Evolutionary conservation across 2,329 filamentous ascomycete species (phyloP).

Genomic region (Venturia pyrina): DNA sequence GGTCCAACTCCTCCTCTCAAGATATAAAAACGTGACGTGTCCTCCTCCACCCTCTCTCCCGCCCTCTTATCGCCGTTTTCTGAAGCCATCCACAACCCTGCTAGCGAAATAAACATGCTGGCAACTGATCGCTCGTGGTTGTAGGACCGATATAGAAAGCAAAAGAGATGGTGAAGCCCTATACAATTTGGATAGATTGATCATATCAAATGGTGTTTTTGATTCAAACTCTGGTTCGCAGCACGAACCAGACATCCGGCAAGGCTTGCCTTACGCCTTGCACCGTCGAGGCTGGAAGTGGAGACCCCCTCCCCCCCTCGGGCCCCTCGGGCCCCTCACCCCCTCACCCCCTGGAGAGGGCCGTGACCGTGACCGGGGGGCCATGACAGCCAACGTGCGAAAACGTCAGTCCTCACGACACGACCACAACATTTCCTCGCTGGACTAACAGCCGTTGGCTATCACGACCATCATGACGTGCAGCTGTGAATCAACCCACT

Average conservation of each 20-base stretch:
- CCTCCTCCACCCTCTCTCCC: too few relatives aligned
- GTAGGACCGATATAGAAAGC: neutral
- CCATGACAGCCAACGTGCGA: too few relatives aligned
- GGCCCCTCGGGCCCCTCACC: too few relatives aligned
- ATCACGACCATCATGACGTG: neutral
- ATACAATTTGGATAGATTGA: neutral
- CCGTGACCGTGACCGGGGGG: too few relatives aligned
- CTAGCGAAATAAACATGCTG: neutral
- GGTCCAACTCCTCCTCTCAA: too few relatives aligned
- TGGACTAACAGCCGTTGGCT: neutral
- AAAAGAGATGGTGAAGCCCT: neutral
- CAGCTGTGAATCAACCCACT: too few relatives aligned
- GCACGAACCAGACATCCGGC: too few relatives aligned
- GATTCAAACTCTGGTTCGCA: too few relatives aligned
- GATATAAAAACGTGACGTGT: too few relatives aligned
- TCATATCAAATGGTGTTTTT: neutral
- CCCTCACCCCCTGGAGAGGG: neutral
- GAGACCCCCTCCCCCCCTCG: too few relatives aligned
- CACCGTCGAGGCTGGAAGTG: neutral
- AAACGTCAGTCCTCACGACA: neutral
- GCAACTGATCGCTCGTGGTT: neutral
- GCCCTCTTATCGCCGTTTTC: neutral
- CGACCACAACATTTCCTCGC: neutral
- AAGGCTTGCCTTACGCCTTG: neutral
- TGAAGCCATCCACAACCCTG: neutral